Conservation (phyloP, 176 grass and related monocot species). For the Zea luxurians region DNA sequence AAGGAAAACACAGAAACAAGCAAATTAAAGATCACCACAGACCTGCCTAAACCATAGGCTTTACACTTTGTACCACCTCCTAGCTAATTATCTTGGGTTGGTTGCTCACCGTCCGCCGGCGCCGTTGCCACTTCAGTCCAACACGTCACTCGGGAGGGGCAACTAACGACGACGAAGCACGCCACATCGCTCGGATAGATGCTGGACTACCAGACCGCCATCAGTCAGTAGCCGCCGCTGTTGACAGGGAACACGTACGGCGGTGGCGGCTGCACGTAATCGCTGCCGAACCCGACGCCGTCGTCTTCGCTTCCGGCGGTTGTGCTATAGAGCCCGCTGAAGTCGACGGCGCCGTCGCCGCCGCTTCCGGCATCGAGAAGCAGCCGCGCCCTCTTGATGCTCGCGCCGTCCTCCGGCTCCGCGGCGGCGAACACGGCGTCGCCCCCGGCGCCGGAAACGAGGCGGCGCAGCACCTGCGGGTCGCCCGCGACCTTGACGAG, state of each 20-base stretch:
- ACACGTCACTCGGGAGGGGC: too few relatives aligned
- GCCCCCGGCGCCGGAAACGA: not conserved
- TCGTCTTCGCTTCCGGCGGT: not conserved
- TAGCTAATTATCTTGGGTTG: too few relatives aligned
- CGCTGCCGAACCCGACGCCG: conserved; percentile 1
- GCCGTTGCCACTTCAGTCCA: too few relatives aligned
- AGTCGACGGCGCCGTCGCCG: not conserved
- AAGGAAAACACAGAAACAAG: too few relatives aligned
- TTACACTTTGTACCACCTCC: too few relatives aligned
- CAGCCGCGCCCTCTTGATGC: conserved; percentile 43
- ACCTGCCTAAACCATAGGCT: too few relatives aligned
- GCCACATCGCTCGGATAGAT: not conserved
- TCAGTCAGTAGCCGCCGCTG: conserved; percentile 37
- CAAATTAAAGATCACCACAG: too few relatives aligned
- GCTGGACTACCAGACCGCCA: too few relatives aligned
- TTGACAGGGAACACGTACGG: conserved; percentile 41
- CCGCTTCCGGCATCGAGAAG: conserved; percentile 18
- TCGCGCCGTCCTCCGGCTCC: not conserved
- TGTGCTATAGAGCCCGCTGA: conserved; percentile 36
- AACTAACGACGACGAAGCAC: not conserved
- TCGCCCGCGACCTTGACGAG: conserved; percentile 69
- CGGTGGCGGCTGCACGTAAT: conserved; percentile 18
- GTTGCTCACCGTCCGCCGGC: too few relatives aligned
- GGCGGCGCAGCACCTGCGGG: conserved; percentile 54
- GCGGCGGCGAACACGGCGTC: not conserved